Base-by-base conservation (phyloP, 106 monocot genomes). In the Triglochin maritima region DNA sequence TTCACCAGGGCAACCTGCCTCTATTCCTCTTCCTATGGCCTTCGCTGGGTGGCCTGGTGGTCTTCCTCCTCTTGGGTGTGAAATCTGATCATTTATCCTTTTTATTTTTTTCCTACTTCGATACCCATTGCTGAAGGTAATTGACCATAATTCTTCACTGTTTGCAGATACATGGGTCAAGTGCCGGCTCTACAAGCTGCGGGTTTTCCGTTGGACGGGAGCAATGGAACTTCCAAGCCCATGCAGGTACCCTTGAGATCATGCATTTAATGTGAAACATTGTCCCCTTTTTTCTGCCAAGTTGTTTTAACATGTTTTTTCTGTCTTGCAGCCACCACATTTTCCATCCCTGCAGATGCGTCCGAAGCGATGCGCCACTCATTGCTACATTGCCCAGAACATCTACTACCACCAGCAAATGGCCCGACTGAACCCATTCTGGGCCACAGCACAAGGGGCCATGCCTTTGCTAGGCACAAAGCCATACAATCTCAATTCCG, bases 51-150 rank as follows among this genome's bases (percentile, higher is more conserved):
- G 89, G 94, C 81, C 84, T 14, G 83, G 87, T 17, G 84, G 76
- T 63, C 70, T 87, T 65, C 87, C 94, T 70, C 84, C 89, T 59
- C 84, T 94, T 73, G 94, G 94, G 94, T 94, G 66, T 55, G 80
- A 41, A 66, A 46, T 64, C 66, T 63, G 44, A 62, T 68, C 47
- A 11, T 68, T 54, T 61, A 17, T 9, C 64, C 3, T 5, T 48
- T 41, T 62, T 68, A 7, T 71, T 11, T 59, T 62, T 65, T 12
- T 4, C 47, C 29, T 6, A 16, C 46, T 5, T 72, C 46, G 4
- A 11, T 16, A 5, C 49, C 46, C 15, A 49, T n/a, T 64, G 6
- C 49, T 16, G 14, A 9, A 47, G 49, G n/a, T 49, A 15, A 6
- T 17, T 3, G 15, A 48, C 13, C 47, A 15, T 14, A 42, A 9